Percentiles rank a stretch among this genome's conserved stretches.
Conservation (phyloP, 768 basidiomycete species). For the Boletus insuetus region DNA sequence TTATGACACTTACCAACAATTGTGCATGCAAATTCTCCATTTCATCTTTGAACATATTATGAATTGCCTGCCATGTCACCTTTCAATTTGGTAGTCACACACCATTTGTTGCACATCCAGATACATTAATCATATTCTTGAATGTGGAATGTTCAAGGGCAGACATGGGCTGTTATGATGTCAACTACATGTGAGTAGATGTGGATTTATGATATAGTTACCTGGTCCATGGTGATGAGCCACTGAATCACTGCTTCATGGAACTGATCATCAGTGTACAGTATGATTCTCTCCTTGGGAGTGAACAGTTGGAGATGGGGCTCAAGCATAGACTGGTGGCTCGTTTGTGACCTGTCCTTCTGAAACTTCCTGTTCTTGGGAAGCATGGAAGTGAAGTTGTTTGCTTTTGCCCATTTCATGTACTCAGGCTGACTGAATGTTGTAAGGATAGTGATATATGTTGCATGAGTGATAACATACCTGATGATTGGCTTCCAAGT, state of each 20-base stretch:
- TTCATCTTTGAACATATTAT: too few species aligned
- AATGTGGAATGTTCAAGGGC: neutral
- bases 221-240: neutral
- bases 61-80: neutral
- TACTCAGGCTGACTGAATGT: neutral
- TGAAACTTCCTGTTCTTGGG: neutral
- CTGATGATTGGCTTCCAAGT: too few species aligned
- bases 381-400: neutral
- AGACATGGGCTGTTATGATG: neutral
- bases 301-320: neutral
- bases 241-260: neutral
- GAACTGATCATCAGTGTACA: neutral
- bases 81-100: neutral
- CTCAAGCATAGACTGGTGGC: neutral
- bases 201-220: neutral
- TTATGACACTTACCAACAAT: too few species aligned
- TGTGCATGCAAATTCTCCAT: too few species aligned
- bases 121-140: neutral
- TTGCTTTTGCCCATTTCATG: neutral
- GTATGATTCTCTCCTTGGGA: neutral
- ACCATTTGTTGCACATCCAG: neutral
- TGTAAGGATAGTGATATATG: too few species aligned
- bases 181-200: too few species aligned
- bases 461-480: too few species aligned
- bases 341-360: neutral